Percentiles rank a stretch among this genome's conserved stretches.
phyloP scores from a whole-genome alignment of 2,329 filamentous ascomycete species.

The Ceratocystis alfenasii region DNA sequence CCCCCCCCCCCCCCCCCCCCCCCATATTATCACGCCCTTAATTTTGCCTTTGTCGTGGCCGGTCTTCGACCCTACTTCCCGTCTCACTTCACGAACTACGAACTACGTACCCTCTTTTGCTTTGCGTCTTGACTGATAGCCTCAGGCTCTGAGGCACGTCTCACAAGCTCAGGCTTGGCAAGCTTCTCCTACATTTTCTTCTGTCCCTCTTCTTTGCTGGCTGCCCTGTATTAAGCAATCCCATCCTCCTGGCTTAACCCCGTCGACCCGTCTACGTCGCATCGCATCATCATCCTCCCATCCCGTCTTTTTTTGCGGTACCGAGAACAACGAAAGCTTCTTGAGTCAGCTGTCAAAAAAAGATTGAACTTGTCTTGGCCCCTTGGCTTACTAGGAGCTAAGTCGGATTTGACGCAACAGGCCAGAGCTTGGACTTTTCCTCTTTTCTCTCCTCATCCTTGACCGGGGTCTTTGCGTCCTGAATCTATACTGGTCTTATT shows the following conservation, averaged over 20 bases:
- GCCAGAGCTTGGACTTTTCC: background rate
- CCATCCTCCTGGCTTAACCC: background rate
- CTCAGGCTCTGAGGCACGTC: background rate
- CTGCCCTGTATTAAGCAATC: background rate
- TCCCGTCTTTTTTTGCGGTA: background rate
- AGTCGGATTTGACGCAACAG: slow-evolving; percentile 1
- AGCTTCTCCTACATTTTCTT: background rate
- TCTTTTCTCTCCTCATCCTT: background rate
- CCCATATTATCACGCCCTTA: background rate
- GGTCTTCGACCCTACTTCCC: background rate
- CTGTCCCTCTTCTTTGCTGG: background rate
- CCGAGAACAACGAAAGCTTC: background rate
- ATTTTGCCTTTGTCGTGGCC: slow-evolving; percentile 1
- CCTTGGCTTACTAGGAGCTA: background rate
- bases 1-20: too few species aligned
- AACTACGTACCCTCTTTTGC: background rate
- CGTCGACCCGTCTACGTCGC: background rate
- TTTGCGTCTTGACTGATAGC: background rate
- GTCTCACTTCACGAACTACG: background rate
- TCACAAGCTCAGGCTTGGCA: background rate
- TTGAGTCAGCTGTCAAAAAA: slow-evolving; percentile 1
- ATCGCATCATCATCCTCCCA: background rate
- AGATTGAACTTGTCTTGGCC: background rate
- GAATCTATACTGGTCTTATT: background rate
- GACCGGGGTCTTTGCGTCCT: slow-evolving; percentile 5